Base-by-base conservation (phyloP, 2,329 filamentous ascomycete species). In the Stromatinia cepivora region DNA sequence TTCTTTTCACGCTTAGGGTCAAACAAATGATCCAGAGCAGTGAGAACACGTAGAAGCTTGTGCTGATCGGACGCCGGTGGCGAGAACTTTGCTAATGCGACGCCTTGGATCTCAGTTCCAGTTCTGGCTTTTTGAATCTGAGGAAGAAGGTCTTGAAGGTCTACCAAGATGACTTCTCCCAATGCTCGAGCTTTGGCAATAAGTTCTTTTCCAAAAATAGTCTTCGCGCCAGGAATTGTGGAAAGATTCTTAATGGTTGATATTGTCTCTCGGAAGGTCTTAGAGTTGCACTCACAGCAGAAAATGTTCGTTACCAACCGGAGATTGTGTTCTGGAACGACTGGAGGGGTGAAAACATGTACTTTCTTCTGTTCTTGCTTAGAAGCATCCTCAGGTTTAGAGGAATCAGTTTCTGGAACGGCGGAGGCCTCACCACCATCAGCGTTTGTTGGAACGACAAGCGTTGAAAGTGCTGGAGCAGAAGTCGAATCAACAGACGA, bases 221-320 rank as follows among this genome's bases (percentile, higher is more conserved):
- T 87, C 80, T 96, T 95, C 25, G 94, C 93, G 17, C 91, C 93
- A 22, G 94, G 93, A 71, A 99, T 95, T 52, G 92, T 90, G 7
- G 94, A 98, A 56, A 99, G 86, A 77, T 98, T 97, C 82, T 97
- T 98, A 83, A 99, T 97, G n/a, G 96, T 96, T 22, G 94, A 95
- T 67, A 99, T 87, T 0, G 95, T 98, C 80, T 98, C 96, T 78
- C 95, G 92, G 85, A 99, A 99, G 0, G 95, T 98, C 84, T 97
- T 97, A 72, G 92, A 94, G 77, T 93, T 97, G 81, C 95, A 99
- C 80, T 99, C 95, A 72, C 94, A 94, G 56, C 97, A 93, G 73
- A 99, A 92, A 69, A 99, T 97, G 78, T 95, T 95, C 75, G 98
- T 92, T n/a, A 99, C 93, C 69, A 98, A 84, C 70, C 92, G 92